Percentiles rank a stretch among this genome's conserved stretches.
Conservation (phyloP, 768 basidiomycete species). For the Baorangia bicolor region DNA sequence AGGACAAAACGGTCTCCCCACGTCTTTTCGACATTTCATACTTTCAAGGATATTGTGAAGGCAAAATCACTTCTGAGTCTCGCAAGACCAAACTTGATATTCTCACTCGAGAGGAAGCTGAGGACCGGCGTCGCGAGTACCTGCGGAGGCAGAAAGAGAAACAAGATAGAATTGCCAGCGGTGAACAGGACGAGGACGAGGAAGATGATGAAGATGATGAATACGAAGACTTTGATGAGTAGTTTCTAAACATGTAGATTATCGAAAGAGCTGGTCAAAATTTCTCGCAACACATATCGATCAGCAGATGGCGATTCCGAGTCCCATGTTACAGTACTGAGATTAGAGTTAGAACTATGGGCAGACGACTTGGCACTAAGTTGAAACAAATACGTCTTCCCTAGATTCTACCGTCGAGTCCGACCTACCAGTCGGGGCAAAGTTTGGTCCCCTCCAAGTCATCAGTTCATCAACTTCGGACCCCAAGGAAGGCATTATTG, state of each 20-base stretch:
- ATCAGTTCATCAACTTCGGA: no score
- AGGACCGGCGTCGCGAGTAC: conserved; percentile 2
- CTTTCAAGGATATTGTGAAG: conserved; percentile 26
- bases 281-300: no score
- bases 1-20: conserved; percentile 21
- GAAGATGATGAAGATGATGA: conserved; percentile 9
- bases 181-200: conserved; percentile 9
- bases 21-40: conserved; percentile 21
- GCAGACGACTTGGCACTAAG: no score
- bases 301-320: no score
- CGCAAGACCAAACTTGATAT: conserved; percentile 24
- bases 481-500: no score
- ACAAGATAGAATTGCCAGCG: conserved; percentile 7
- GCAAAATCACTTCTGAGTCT: conserved; percentile 22
- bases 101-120: conserved; percentile 20
- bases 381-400: no score
- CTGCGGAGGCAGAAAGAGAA: conserved; percentile 6
- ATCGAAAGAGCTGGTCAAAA: not conserved
- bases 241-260: not conserved
- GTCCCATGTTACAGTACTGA: no score
- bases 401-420: no score
- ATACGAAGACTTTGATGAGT: not conserved
- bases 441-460: no score
- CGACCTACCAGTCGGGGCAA: no score
- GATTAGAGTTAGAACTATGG: no score